Conservation (phyloP, 176 grass and related monocot genomes). For the Raddia guianensis region DNA sequence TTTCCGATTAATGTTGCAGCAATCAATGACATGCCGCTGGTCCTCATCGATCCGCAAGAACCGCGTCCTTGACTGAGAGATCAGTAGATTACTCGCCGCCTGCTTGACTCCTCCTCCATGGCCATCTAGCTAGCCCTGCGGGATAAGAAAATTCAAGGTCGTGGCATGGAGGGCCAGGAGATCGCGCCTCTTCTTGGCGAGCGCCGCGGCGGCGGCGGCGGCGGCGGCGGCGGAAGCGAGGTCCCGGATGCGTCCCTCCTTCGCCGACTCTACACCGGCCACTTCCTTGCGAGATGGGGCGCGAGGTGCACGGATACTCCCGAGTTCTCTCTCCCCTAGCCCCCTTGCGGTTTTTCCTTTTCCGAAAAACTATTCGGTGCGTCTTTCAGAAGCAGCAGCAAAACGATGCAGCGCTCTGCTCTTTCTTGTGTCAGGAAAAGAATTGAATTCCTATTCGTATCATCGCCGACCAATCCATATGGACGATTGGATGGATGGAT, state of each 20-base stretch:
- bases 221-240: too few relatives aligned
- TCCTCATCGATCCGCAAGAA: neutral
- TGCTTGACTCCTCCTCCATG: neutral
- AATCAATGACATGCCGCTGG: too few relatives aligned
- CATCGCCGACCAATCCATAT: neutral
- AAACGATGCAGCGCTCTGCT: neutral
- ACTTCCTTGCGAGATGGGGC: conserved; percentile 87
- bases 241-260: conserved; percentile 42
- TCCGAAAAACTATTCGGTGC: neutral
- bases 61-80: neutral
- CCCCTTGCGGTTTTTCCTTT: neutral
- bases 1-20: too few relatives aligned
- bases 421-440: neutral
- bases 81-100: neutral
- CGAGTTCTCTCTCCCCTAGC: neutral
- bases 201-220: neutral
- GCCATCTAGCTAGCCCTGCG: neutral
- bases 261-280: conserved; percentile 71
- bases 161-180: conserved; percentile 5
- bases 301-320: conserved; percentile 43
- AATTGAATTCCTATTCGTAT: neutral
- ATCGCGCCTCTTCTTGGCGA: conserved; percentile 19
- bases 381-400: neutral
- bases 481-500: neutral
- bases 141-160: neutral